Evolutionary conservation across 2,329 filamentous ascomycete genomes (phyloP).

Genomic region (Ceratocystiopsis sp.): DNA sequence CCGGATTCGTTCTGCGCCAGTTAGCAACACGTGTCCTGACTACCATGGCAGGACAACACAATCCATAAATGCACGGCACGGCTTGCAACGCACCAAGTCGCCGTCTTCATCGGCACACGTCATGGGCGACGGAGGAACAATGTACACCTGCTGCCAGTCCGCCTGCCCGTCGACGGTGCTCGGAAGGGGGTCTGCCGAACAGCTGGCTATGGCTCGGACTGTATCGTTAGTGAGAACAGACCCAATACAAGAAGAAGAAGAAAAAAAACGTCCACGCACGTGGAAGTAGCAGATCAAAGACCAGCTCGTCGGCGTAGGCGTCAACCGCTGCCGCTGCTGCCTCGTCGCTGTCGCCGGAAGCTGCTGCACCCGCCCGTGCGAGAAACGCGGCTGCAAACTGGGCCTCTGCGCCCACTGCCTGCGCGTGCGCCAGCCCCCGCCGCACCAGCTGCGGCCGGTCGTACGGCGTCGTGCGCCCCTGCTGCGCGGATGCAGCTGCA

Average conservation of each 20-base stretch:
- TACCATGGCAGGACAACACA: no score
- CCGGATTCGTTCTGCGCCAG: neutral
- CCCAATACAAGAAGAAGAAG: neutral
- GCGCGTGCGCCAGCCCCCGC: no score
- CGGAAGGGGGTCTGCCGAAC: neutral
- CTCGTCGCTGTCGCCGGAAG: neutral
- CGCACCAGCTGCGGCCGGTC: no score
- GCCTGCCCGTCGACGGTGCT: neutral
- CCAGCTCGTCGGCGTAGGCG: neutral
- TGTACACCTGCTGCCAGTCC: neutral
- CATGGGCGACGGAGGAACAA: slow-evolving; percentile 7
- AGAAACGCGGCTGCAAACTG: neutral
- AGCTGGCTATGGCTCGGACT: neutral
- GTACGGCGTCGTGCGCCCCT: no score
- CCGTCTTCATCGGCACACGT: neutral
- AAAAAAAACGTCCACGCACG: neutral
- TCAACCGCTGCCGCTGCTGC: neutral
- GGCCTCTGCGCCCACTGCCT: neutral
- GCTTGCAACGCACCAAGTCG: neutral
- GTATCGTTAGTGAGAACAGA: neutral
- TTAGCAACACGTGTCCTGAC: neutral
- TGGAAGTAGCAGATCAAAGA: neutral
- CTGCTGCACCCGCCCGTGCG: neutral
- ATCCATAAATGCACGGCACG: no score
- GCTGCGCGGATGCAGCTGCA: no score